A percentile compares a stretch with the other conserved stretches of the same genome.
These are phyloP conservation scores for Oryza rufipogon DNA, from an alignment of 176 grass and related monocot species.

Conservation along the genomic window DNA sequence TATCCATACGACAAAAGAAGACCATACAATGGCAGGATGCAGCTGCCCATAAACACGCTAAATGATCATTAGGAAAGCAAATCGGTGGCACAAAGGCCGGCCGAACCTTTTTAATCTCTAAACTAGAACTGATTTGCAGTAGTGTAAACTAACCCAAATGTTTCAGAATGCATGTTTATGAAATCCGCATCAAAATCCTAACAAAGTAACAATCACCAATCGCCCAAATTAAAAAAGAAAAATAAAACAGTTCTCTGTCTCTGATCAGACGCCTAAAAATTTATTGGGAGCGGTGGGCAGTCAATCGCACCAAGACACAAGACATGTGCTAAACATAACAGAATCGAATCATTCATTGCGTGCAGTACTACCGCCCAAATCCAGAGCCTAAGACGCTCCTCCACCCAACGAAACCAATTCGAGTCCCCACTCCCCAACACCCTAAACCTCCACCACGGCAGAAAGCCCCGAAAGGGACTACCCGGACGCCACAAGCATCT, in stretches of 20 bases:
- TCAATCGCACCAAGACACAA: constrained; percentile 24
- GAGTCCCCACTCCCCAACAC: background rate
- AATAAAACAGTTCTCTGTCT: background rate
- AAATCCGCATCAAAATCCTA: constrained; percentile 16
- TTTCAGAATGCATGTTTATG: background rate
- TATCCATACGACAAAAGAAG: constrained; percentile 27
- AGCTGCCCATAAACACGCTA: background rate
- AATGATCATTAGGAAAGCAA: constrained; percentile 7
- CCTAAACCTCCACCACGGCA: background rate
- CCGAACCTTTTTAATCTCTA: background rate
- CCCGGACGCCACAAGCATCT: background rate
- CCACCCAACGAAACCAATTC: background rate
- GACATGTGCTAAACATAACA: background rate
- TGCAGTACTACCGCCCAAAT: constrained; percentile 25
- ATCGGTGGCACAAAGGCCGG: background rate
- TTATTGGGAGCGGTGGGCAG: background rate
- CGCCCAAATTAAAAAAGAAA: background rate
- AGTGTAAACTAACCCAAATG: background rate
- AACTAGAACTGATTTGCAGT: background rate
- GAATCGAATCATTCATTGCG: constrained; percentile 12
- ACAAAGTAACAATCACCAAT: background rate
- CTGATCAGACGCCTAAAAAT: background rate
- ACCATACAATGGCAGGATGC: constrained; percentile 1
- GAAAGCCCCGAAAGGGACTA: background rate
- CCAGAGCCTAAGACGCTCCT: background rate